A percentile compares a stretch with the other conserved stretches of the same genome.
These are phyloP conservation scores for Pseudogymnoascus sp. DNA, from an alignment of 2,329 filamentous ascomycete species.

Conservation along the genomic window DNA sequence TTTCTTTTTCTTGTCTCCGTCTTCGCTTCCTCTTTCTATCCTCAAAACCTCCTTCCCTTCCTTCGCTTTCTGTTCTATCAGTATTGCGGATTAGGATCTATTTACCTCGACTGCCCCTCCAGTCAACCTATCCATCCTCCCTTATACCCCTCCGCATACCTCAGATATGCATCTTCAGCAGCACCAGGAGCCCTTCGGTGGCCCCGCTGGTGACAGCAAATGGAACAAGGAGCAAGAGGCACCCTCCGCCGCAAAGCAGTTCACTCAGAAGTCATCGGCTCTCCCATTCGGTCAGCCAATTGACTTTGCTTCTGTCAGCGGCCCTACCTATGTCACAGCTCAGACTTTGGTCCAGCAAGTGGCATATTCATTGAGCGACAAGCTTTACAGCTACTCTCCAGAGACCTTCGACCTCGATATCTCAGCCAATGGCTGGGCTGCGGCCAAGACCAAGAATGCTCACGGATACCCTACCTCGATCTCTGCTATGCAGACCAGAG, in stretches of 20 bases:
- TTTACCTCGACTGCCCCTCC: background rate
- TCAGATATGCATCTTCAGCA: conserved; percentile 8
- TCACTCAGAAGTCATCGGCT: conserved; percentile 38
- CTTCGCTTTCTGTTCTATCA: conserved; percentile 1
- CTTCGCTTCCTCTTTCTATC: conserved; percentile 11
- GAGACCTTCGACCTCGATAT: conserved; percentile 87
- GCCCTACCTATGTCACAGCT: conserved; percentile 86
- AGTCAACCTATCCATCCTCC: background rate
- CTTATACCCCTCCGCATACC: background rate
- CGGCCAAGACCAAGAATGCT: conserved; percentile 64
- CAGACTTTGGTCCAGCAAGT: conserved; percentile 94
- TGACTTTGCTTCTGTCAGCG: conserved; percentile 58
- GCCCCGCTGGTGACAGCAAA: conserved; percentile 22
- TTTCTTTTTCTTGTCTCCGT: conserved; percentile 18
- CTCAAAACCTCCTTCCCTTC: conserved; percentile 5
- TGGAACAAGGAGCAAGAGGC: conserved; percentile 26
- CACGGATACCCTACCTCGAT: conserved; percentile 75
- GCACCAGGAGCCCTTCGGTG: conserved; percentile 23
- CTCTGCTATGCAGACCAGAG: conserved; percentile 74
- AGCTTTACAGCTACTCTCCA: conserved; percentile 94
- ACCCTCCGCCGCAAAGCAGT: conserved; percentile 21
- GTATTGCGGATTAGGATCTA: background rate
- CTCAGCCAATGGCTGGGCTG: conserved; percentile 72
- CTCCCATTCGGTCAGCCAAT: conserved; percentile 52
- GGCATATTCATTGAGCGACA: conserved; percentile 89